A percentile compares a stretch with the other conserved stretches of the same genome.
Evolutionary conservation across 164 flowering plant genomes (phyloP).

Genomic region (Macadamia integrifolia): DNA sequence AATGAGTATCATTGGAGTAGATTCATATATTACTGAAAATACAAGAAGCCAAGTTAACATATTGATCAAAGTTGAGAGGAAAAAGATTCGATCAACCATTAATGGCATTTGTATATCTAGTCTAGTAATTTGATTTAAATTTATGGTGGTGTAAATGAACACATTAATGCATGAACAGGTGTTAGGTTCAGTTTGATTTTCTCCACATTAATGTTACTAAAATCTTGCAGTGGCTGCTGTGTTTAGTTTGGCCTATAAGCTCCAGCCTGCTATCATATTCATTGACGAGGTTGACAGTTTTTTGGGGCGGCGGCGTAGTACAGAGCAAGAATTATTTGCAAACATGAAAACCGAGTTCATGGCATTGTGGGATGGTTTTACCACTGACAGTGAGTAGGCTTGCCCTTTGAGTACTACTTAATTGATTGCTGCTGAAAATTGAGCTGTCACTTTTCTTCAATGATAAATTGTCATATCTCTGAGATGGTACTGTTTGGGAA

Average conservation of each 20-base stretch:
- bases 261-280: constrained; percentile 88
- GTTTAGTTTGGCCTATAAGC: constrained; percentile 82
- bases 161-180: too few species aligned
- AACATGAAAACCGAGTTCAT: constrained; percentile 95
- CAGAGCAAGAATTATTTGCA: constrained; percentile 73
- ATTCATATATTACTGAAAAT: too few species aligned
- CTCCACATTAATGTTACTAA: background rate
- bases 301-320: constrained; percentile 70
- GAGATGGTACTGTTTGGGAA: too few species aligned
- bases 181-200: background rate
- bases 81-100: too few species aligned
- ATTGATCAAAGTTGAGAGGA: too few species aligned
- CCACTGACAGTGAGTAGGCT: constrained; percentile 74
- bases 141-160: too few species aligned
- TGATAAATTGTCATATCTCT: too few species aligned
- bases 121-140: too few species aligned
- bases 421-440: background rate
- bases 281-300: constrained; percentile 94
- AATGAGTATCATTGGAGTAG: too few species aligned
- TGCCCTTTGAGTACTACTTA: background rate
- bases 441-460: background rate
- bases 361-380: constrained; percentile 97
- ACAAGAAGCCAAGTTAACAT: too few species aligned
- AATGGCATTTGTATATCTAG: too few species aligned
- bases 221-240: constrained; percentile 78